Base-by-base conservation (phyloP, 2,329 filamentous ascomycete species). In the Cordyceps cicadae region DNA sequence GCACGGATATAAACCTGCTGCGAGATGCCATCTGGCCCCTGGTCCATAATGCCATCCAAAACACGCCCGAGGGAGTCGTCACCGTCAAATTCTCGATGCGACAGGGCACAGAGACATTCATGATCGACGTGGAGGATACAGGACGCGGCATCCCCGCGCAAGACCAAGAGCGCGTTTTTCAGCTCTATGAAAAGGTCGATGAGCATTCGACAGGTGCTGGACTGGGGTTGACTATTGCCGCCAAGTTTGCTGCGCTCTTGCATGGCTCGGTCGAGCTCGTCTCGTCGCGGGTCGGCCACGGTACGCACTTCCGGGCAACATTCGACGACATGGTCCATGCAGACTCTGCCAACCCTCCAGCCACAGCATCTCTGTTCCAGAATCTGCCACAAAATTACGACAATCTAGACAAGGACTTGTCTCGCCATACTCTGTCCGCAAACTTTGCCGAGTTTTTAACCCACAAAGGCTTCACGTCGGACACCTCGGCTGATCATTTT, bases 71-170 rank as follows among this genome's bases (percentile, higher is more conserved):
- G 11, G 54, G 54, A 6, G 9, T 48, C 2, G 54, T 56, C 6
- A 17, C n/a, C n/a, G 67, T 78, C 1, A 71, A 66, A 0, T 64
- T 74, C 0, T 71, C 71, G 0, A 61, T 73, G 2, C 62, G 57
- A 0, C 57, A 70, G 2, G 71, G 75, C 17, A 67, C 65, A 9
- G 67, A 68, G 3, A 64, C 65, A 0, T 65, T 77, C 0, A 64
- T 67, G 3, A 69, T 77, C n/a, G 76, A 79, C 46, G 62, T 79
- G 1, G 65, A 74, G 48, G 77, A 79, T 49, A 77, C 71, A 1
- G 77, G 76, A 0, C 65, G 70, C 3, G 76, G 76, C 2, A 76
- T 79, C n/a, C 62, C 63, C 1, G 54, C 63, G 1, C 64, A 69
- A 3, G 66, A 77, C 7, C 71, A 74, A 3, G 24, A 67, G 3